These are phyloP conservation scores for Vickermania ingenoplastis DNA, from an alignment of 208 protist genomes.

Conservation along the genomic window DNA sequence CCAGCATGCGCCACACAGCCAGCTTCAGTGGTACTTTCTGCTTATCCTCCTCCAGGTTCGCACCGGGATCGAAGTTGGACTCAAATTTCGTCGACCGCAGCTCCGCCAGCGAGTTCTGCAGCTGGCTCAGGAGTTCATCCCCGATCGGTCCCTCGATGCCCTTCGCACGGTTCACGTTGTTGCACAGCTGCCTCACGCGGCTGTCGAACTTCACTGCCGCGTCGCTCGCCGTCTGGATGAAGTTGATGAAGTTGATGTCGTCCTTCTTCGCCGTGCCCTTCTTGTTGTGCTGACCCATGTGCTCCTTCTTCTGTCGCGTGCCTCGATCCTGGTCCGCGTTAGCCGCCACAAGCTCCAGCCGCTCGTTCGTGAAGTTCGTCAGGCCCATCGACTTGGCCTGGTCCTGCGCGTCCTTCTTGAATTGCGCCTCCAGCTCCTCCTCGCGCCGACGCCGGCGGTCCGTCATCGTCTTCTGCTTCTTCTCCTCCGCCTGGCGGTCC, in stretches of 20 bases:
- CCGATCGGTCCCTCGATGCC: no score
- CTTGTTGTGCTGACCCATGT: constrained; percentile 63
- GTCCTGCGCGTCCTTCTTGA: constrained; percentile 57
- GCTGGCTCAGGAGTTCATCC: no score
- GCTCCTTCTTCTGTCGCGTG: constrained; percentile 23
- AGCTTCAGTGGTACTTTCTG: constrained; percentile 34
- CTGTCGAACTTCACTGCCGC: constrained; percentile 31
- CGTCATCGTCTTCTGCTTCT: constrained; percentile 49
- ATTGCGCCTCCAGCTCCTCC: constrained; percentile 52
- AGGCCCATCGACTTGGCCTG: constrained; percentile 87
- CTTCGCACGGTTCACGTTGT: constrained; percentile 37
- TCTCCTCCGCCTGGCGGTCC: constrained; percentile 36
- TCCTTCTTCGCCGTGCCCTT: constrained; percentile 69
- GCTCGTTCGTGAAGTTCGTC: constrained; percentile 52
- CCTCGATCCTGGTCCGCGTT: constrained; percentile 51
- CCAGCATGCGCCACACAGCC: constrained; percentile 66
- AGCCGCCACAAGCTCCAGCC: constrained; percentile 44
- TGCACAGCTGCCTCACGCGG: constrained; percentile 37
- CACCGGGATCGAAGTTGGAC: constrained; percentile 56
- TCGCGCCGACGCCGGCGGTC: constrained; percentile 38
- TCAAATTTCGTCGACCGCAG: constrained; percentile 28
- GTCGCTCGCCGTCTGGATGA: constrained; percentile 43
- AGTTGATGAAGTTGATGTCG: constrained; percentile 62
- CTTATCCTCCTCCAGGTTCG: constrained; percentile 15
- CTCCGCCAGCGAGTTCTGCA: constrained; percentile 21